Percentiles rank a stretch among this genome's conserved stretches.
Conservation (phyloP, 768 basidiomycete species). For the Mycena filopes region DNA sequence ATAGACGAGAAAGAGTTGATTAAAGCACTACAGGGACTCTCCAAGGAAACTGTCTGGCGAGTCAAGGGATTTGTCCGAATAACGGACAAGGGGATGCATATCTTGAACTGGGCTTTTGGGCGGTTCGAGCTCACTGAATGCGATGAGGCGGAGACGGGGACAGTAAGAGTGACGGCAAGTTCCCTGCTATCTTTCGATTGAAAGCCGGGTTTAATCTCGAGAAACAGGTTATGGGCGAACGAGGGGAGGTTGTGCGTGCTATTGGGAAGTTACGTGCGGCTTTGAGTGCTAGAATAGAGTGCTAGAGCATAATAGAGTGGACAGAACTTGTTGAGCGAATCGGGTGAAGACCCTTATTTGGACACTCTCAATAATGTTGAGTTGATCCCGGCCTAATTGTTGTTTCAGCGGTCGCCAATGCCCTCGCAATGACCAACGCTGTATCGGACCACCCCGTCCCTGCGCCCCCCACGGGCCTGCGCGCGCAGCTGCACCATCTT, state of each 20-base stretch:
- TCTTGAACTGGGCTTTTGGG: slow-evolving; percentile 96
- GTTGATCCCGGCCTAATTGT: background rate
- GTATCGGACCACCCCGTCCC: slow-evolving; percentile 2
- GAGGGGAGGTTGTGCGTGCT: slow-evolving; percentile 77
- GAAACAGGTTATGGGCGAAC: slow-evolving; percentile 78
- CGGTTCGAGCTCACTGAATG: slow-evolving; percentile 70
- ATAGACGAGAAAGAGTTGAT: slow-evolving; percentile 53
- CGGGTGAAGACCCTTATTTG: too few species aligned
- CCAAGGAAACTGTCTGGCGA: slow-evolving; percentile 79
- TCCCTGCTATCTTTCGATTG: background rate
- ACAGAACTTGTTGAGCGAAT: background rate
- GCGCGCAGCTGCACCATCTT: slow-evolving; percentile 68
- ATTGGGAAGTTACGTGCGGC: slow-evolving; percentile 63
- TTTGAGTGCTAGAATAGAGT: slow-evolving; percentile 51
- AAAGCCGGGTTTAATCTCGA: background rate
- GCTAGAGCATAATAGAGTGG: slow-evolving; percentile 20
- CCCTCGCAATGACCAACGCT: slow-evolving; percentile 12
- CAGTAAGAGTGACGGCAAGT: slow-evolving; percentile 70
- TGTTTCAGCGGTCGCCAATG: background rate
- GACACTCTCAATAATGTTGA: too few species aligned
- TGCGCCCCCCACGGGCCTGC: slow-evolving; percentile 42
- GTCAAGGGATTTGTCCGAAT: slow-evolving; percentile 89
- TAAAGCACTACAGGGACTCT: slow-evolving; percentile 60
- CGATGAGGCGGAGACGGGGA: slow-evolving; percentile 42
- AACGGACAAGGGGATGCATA: slow-evolving; percentile 51